These are phyloP conservation scores for Fusarium sp. DNA, from an alignment of 2,329 filamentous ascomycete genomes.

Conservation along the genomic window DNA sequence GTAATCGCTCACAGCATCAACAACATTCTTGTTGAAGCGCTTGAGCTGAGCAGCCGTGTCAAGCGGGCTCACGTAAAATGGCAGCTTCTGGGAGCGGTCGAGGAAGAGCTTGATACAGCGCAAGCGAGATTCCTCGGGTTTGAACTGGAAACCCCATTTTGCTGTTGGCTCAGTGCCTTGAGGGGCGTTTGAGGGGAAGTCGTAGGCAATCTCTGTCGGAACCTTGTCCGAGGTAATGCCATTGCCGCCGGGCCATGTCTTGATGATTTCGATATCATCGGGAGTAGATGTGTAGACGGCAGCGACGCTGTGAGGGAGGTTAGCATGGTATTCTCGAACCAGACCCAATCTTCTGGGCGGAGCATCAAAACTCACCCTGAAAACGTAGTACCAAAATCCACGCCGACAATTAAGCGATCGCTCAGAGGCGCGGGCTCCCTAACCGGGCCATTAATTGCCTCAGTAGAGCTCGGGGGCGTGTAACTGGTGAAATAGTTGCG, in stretches of 20 bases:
- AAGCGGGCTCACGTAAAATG: conserved; percentile 83
- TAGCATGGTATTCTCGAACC: background rate
- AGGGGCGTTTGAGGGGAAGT: conserved; percentile 53
- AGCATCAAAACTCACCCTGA: conserved; percentile 71
- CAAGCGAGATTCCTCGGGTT: conserved; percentile 81
- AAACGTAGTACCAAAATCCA: conserved; percentile 90
- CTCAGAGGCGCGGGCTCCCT: conserved; percentile 68
- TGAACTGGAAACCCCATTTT: conserved; percentile 89
- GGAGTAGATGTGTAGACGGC: conserved; percentile 82
- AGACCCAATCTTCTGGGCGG: no score
- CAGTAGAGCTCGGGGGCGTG: conserved; percentile 70
- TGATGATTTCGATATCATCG: conserved; percentile 87
- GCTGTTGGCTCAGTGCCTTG: conserved; percentile 63
- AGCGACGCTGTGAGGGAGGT: conserved; percentile 65
- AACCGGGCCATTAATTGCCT: conserved; percentile 75
- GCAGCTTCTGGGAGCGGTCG: conserved; percentile 84
- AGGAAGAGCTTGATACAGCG: conserved; percentile 90
- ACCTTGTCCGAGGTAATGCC: conserved; percentile 92
- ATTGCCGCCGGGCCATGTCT: conserved; percentile 87
- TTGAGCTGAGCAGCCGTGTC: conserved; percentile 85
- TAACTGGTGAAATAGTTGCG: conserved; percentile 71
- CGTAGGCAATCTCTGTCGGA: conserved; percentile 82
- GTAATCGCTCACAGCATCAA: conserved; percentile 86
- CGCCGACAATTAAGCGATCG: conserved; percentile 81
- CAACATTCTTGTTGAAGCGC: conserved; percentile 81